Conservation (phyloP, 495 filamentous ascomycete species). For the Lichenothelia convexa region DNA sequence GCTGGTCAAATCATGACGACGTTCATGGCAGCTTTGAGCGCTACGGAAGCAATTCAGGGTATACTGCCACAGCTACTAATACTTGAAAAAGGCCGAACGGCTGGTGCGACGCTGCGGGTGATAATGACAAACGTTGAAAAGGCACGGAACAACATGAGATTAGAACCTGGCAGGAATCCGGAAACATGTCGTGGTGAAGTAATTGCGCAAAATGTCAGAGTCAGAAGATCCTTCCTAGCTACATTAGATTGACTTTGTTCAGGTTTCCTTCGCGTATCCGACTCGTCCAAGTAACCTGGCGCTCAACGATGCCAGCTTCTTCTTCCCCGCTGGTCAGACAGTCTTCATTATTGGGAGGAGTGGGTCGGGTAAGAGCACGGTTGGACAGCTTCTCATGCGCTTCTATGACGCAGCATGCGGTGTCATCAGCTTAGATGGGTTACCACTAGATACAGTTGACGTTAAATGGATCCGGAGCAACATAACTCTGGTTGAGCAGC, state of each 20-base stretch:
- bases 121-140: conserved; percentile 23
- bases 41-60: conserved; percentile 51
- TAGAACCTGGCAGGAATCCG: conserved; percentile 16
- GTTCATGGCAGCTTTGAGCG: conserved; percentile 65
- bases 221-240: neutral
- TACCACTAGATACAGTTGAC: conserved; percentile 41
- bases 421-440: conserved; percentile 49
- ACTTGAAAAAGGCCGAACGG: conserved; percentile 62
- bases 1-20: conserved; percentile 63
- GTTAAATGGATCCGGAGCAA: conserved; percentile 59
- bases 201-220: conserved; percentile 49
- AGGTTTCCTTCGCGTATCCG: conserved; percentile 77
- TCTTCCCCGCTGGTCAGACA: conserved; percentile 52
- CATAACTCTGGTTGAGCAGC: conserved; percentile 69
- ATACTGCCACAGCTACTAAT: conserved; percentile 59
- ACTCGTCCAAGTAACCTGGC: conserved; percentile 44
- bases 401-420: conserved; percentile 56
- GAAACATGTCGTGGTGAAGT: conserved; percentile 43
- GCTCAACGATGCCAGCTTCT: conserved; percentile 40
- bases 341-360: conserved; percentile 75
- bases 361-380: conserved; percentile 85
- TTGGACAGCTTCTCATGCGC: conserved; percentile 59
- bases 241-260: too few species aligned
- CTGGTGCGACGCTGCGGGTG: conserved; percentile 38
- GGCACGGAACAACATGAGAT: conserved; percentile 14